A percentile compares a stretch with the other conserved stretches of the same genome.
phyloP scores from a whole-genome alignment of 1,284 basidiomycete species.

The Austroboletus niveus region DNA sequence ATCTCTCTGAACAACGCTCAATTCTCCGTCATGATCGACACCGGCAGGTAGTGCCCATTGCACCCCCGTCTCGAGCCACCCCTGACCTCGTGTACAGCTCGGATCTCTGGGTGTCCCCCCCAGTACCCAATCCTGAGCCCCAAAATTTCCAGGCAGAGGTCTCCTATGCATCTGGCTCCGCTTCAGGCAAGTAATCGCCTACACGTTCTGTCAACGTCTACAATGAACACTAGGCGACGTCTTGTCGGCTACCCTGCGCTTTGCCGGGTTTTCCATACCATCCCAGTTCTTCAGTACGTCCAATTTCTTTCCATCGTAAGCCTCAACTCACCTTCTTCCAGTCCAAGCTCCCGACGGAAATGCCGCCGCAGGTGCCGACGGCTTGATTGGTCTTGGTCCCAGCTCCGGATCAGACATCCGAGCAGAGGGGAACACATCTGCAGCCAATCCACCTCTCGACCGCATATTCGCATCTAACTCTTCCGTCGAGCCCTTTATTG shows the following conservation, averaged over 20 bases:
- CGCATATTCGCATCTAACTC: constrained; percentile 60
- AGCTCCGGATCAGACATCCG: constrained; percentile 37
- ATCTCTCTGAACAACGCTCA: constrained; percentile 49
- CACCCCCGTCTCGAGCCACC: background rate
- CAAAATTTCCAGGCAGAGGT: constrained; percentile 17
- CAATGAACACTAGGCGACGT: constrained; percentile 42
- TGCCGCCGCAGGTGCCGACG: constrained; percentile 33
- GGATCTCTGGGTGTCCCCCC: constrained; percentile 27
- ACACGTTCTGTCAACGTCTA: background rate
- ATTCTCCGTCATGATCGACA: constrained; percentile 58
- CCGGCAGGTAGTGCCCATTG: constrained; percentile 51
- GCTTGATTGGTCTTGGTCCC: constrained; percentile 55
- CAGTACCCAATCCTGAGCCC: constrained; percentile 17
- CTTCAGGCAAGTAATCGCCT: constrained; percentile 10
- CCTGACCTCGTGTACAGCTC: constrained; percentile 14
- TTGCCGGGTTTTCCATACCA: constrained; percentile 51
- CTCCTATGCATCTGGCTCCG: constrained; percentile 26
- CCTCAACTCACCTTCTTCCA: constrained; percentile 2
- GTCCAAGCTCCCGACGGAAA: constrained; percentile 27
- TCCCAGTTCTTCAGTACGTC: constrained; percentile 64
- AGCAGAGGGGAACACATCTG: constrained; percentile 14
- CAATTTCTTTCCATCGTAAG: background rate
- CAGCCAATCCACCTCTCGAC: constrained; percentile 54
- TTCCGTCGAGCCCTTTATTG: constrained; percentile 54
- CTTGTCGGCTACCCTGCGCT: constrained; percentile 49